A percentile compares a stretch with the other conserved stretches of the same genome.
These are phyloP conservation scores for Monosporozyma servazzii DNA, from an alignment of 805 yeast species.

Conservation along the genomic window DNA sequence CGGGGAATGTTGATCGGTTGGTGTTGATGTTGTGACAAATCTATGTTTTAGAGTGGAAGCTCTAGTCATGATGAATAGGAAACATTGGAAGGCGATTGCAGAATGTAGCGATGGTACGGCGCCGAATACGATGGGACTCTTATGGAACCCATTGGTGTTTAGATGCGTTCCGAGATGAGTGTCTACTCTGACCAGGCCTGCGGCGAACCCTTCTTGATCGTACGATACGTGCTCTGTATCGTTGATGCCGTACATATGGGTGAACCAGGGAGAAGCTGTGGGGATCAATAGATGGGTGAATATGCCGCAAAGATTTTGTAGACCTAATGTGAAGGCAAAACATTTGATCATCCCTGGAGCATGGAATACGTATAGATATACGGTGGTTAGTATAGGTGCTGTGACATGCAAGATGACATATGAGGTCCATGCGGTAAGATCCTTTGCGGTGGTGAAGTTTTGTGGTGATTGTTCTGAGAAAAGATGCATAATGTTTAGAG, in stretches of 20 bases:
- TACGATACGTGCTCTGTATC: constrained; percentile 41
- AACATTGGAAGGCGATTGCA: constrained; percentile 51
- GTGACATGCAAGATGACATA: constrained; percentile 55
- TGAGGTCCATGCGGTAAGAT: constrained; percentile 50
- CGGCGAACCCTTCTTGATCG: constrained; percentile 60
- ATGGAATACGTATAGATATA: constrained; percentile 57
- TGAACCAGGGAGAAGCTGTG: constrained; percentile 70
- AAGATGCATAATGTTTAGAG: constrained; percentile 38
- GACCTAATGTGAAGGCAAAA: constrained; percentile 48
- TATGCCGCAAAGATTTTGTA: constrained; percentile 52
- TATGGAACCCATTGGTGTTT: constrained; percentile 53
- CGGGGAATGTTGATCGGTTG: too few species aligned
- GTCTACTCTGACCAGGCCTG: constrained; percentile 61
- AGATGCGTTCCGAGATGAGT: constrained; percentile 52
- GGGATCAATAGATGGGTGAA: constrained; percentile 55
- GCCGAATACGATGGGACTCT: constrained; percentile 62
- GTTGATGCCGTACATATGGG: constrained; percentile 50
- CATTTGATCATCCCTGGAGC: constrained; percentile 51
- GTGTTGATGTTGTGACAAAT: too few species aligned
- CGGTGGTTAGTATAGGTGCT: constrained; percentile 51
- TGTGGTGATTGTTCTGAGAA: constrained; percentile 31
- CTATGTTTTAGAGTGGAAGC: constrained; percentile 20
- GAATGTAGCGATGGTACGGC: constrained; percentile 55
- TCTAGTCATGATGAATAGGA: constrained; percentile 36
- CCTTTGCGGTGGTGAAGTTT: constrained; percentile 38